Evolutionary conservation across 225 moss, liverwort and hornwort species (phyloP).

Genomic region (Sphagnum tenellum): DNA sequence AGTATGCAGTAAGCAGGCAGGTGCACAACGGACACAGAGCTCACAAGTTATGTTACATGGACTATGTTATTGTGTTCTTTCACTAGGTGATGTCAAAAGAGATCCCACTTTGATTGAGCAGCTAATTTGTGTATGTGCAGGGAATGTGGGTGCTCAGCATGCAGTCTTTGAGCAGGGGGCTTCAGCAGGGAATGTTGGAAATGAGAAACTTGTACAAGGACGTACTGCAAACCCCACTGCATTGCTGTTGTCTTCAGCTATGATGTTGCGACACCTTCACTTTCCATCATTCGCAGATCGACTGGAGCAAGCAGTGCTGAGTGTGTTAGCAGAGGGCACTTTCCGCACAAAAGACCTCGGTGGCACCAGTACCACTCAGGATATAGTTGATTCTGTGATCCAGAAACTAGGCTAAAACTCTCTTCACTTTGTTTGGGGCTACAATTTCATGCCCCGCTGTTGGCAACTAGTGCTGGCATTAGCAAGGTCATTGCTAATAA

Average conservation of each 20-base stretch:
- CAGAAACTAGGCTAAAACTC: conserved; percentile 48
- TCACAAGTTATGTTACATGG: no score
- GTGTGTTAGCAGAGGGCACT: conserved; percentile 74
- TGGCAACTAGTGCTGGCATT: no score
- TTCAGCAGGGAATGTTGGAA: conserved; percentile 97
- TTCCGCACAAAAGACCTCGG: conserved; percentile 96
- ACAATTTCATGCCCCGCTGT: no score
- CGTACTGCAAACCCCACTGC: conserved; percentile 84
- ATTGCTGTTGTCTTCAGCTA: conserved; percentile 83
- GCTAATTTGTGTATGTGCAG: conserved; percentile 22
- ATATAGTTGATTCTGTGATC: conserved; percentile 86
- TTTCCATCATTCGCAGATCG: conserved; percentile 95
- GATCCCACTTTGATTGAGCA: no score
- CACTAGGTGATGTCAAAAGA: no score
- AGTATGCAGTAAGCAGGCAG: no score
- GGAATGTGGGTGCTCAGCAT: conserved; percentile 90
- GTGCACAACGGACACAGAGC: no score
- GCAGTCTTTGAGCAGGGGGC: conserved; percentile 99
- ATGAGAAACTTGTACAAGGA: conserved; percentile 79
- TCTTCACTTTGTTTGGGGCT: no score
- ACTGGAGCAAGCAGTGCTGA: conserved; percentile 94
- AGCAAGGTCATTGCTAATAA: no score
- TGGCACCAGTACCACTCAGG: conserved; percentile 83
- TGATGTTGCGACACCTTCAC: conserved; percentile 99
- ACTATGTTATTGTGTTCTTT: no score